A percentile compares a stretch with the other conserved stretches of the same genome.
These are phyloP conservation scores for Hura crepitans DNA, from an alignment of 441 rosid genomes.

Conservation along the genomic window DNA sequence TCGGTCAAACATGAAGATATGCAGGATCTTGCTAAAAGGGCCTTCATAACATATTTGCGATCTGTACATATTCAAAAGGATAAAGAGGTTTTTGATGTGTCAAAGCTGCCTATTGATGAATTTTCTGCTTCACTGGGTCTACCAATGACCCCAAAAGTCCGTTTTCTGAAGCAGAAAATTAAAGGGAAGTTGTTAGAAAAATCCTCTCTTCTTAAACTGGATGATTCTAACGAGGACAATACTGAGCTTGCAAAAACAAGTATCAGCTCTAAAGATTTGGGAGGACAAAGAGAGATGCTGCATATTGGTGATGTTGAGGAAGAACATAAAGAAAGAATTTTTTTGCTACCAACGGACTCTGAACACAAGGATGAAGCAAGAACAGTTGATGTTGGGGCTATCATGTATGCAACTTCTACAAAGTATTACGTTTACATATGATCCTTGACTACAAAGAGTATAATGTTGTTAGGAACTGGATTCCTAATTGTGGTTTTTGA, in stretches of 20 bases:
- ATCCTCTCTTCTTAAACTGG: conserved; percentile 36
- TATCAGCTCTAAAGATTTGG: conserved; percentile 29
- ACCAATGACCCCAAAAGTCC: conserved; percentile 75
- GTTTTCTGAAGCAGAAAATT: conserved; percentile 52
- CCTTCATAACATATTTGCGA: conserved; percentile 74
- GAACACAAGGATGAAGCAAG: conserved; percentile 35
- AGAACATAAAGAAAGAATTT: conserved; percentile 31
- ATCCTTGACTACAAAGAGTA: not conserved
- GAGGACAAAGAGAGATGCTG: conserved; percentile 10
- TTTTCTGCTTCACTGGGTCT: conserved; percentile 89
- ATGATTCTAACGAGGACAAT: conserved; percentile 29
- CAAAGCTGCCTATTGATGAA: conserved; percentile 59
- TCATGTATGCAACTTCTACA: conserved; percentile 41
- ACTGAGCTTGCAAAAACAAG: conserved; percentile 36
- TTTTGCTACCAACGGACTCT: conserved; percentile 37
- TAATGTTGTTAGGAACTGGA: too few species aligned
- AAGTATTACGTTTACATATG: not conserved
- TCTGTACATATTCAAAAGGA: conserved; percentile 78
- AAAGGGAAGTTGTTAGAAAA: conserved; percentile 35
- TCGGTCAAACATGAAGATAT: conserved; percentile 65
- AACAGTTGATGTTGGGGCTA: conserved; percentile 32
- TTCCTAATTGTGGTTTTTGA: too few species aligned
- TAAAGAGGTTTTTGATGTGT: conserved; percentile 80
- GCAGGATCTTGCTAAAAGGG: conserved; percentile 72
- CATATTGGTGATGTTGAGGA: conserved; percentile 16